Base-by-base conservation (phyloP, 2,329 filamentous ascomycete genomes). In the Cadophora luteo-olivacea region DNA sequence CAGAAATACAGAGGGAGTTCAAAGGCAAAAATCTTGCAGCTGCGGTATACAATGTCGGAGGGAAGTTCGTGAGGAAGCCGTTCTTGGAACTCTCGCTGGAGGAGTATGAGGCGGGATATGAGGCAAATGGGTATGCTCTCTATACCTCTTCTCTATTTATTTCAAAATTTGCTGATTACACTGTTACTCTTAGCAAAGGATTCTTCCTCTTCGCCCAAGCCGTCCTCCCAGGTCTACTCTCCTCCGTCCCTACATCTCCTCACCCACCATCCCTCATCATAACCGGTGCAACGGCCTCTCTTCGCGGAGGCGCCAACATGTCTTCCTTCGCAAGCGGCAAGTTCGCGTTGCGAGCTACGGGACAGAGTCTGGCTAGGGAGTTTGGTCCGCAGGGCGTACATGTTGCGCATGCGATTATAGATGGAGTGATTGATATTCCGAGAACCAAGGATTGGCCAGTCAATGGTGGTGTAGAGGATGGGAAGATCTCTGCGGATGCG, bases 341-440 rank as follows among this genome's bases (percentile, higher is more conserved):
- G 78, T 97, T 93, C 78, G 93, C 92, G 4, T 82, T 91, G 73
- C 85, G 94, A 38, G 92, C 90, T 0, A 80, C 97, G 62, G 85
- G 86, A 0, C 92, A 95, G 79, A 91, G 87, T 41, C 83, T 97
- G 32, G 92, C 93, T 0, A 86, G 91, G 67, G 94, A 97, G 78
- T 97, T 96, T 79, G 92, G 91, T 0, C 93, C 94, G 0, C 84
- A 92, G 78, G 94, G 94, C 2, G 86, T 97, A 1, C 94, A 97
- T 78, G 91, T 97, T 0, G 87, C 91, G 0, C 92, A 97, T 80
- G 89, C 90, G 5, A 88, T 97, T 69, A 90, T 97, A 65, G 94
- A 97, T 77, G 94, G 93, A 0, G 86, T 92, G 1, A 97, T 97
- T 78, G 91, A 97, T 78, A 94, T 92, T 65, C 91, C 92, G 0